Evolutionary conservation across 2,329 filamentous ascomycete species (phyloP).

Genomic region (Fusarium temperatum): DNA sequence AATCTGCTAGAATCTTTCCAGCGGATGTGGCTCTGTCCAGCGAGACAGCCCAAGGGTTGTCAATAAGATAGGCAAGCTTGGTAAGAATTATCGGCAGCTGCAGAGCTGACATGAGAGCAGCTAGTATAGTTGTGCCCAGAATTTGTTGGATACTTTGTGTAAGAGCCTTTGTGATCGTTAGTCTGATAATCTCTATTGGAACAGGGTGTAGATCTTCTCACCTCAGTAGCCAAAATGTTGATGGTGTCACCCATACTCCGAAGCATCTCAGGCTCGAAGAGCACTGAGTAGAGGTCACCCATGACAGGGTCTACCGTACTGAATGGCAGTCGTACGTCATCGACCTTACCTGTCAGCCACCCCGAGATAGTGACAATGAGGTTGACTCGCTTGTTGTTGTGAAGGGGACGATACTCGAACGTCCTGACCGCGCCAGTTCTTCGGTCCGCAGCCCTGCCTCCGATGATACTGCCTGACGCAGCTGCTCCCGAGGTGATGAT

Average conservation of each 20-base stretch:
- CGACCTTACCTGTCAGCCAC: conserved; percentile 98
- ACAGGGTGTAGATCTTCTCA: conserved; percentile 54
- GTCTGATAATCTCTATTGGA: background rate
- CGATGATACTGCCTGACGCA: conserved; percentile 86
- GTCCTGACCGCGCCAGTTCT: conserved; percentile 93
- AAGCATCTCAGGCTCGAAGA: conserved; percentile 99
- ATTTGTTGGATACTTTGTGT: conserved; percentile 97
- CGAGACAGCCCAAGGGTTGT: conserved; percentile 99
- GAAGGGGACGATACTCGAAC: conserved; percentile 94
- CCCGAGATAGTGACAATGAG: conserved; percentile 94
- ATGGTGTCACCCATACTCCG: conserved; percentile 98
- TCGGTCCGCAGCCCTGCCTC: conserved; percentile 82
- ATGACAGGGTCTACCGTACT: conserved; percentile 97
- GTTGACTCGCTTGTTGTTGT: conserved; percentile 98
- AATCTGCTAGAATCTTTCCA: conserved; percentile 93
- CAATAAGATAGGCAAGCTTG: conserved; percentile 94
- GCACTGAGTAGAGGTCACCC: conserved; percentile 96
- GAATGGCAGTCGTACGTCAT: conserved; percentile 94
- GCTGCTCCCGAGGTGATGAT: conserved; percentile 92
- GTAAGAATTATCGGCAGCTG: conserved; percentile 92
- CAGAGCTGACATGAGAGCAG: conserved; percentile 89
- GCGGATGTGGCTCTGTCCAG: conserved; percentile 88
- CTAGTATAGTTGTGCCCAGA: conserved; percentile 86
- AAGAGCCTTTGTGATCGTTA: conserved; percentile 69
- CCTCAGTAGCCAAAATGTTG: conserved; percentile 96